phyloP scores from a whole-genome alignment of 1,284 basidiomycete genomes.

The Rhodotorula sp. region DNA sequence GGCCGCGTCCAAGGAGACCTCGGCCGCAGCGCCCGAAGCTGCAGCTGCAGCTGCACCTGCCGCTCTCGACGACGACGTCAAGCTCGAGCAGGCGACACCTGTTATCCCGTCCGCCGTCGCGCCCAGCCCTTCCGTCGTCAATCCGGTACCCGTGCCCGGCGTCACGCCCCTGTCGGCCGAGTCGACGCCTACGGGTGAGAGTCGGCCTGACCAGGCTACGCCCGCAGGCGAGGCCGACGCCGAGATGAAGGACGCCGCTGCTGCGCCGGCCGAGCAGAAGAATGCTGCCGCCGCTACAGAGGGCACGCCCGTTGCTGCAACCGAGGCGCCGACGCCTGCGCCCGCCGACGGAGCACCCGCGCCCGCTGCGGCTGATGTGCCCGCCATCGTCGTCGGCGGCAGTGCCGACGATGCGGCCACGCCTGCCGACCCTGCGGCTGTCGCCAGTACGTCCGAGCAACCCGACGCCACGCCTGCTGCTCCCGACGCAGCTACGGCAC shows the following conservation, averaged over 20 bases:
- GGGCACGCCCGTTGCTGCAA: background rate
- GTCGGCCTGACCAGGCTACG: background rate
- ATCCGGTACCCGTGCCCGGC: slow-evolving; percentile 4
- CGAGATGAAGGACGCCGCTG: slow-evolving; percentile 3
- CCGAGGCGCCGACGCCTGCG: background rate
- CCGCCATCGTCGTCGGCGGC: background rate
- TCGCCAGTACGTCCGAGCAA: background rate
- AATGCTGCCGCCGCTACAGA: no score
- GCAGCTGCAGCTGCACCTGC: background rate
- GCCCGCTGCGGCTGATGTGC: background rate
- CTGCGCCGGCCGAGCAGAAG: background rate
- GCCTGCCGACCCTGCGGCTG: background rate
- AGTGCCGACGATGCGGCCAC: background rate
- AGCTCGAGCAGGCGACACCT: slow-evolving; percentile 23
- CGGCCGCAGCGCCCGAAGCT: background rate
- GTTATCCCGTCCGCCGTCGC: slow-evolving; percentile 2
- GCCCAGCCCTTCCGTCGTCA: background rate
- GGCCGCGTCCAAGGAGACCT: no score
- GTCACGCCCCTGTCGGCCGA: background rate
- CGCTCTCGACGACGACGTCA: background rate
- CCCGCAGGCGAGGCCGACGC: background rate
- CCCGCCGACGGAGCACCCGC: background rate
- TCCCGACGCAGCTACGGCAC: background rate
- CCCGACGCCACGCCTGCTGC: background rate
- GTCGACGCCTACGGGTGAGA: background rate